A percentile compares a stretch with the other conserved stretches of the same genome.
Conservation (phyloP, 1,284 basidiomycete species). For the Fomes fomentarius region DNA sequence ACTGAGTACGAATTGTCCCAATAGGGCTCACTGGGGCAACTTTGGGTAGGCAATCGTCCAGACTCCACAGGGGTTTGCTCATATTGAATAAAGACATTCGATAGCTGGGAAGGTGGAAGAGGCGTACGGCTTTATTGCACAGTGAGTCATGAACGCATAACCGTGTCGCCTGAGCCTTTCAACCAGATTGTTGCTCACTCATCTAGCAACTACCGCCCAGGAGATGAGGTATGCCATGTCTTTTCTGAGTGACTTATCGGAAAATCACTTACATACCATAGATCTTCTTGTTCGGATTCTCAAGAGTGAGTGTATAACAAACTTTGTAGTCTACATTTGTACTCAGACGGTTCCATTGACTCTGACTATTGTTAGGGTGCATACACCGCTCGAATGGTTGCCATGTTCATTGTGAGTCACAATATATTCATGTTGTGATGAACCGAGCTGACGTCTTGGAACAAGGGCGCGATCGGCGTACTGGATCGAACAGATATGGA, state of each 20-base stretch:
- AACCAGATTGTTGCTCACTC: not conserved
- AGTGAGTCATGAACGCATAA: slow-evolving; percentile 50
- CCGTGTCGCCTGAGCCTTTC: not conserved
- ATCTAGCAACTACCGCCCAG: slow-evolving; percentile 63
- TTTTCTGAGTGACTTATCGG: not conserved
- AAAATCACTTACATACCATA: slow-evolving; percentile 22
- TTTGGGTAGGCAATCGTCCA: slow-evolving; percentile 47
- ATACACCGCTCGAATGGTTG: slow-evolving; percentile 73
- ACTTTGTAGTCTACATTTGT: not conserved
- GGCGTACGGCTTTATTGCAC: slow-evolving; percentile 73
- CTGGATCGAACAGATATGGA: slow-evolving; percentile 72
- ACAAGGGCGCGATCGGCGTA: slow-evolving; percentile 52
- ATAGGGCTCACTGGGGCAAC: slow-evolving; percentile 61
- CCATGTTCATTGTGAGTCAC: slow-evolving; percentile 60
- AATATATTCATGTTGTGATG: not conserved
- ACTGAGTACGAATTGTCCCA: not conserved
- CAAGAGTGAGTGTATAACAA: slow-evolving; percentile 47
- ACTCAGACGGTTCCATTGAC: not conserved
- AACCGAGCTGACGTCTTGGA: too few relatives aligned
- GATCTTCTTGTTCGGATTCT: slow-evolving; percentile 80
- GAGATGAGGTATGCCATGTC: slow-evolving; percentile 59
- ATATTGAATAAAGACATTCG: slow-evolving; percentile 6
- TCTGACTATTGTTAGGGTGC: slow-evolving; percentile 50
- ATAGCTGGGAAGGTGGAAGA: slow-evolving; percentile 72
- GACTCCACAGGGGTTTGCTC: not conserved